Conservation (phyloP, 2,329 filamentous ascomycete genomes). For the Cladobotryum mycophilum region DNA sequence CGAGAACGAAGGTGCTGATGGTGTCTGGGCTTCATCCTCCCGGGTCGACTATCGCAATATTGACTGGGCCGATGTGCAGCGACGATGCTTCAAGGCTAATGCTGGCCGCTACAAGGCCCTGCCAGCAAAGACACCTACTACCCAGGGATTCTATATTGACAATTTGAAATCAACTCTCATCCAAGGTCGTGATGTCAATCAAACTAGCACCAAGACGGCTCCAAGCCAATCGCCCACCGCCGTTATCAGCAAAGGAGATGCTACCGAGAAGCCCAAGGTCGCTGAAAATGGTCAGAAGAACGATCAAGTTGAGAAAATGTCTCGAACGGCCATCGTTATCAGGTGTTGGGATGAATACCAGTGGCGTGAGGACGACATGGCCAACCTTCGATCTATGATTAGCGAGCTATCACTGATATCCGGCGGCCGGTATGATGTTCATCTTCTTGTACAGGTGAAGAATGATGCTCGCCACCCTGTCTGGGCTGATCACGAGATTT, state of each 20-base stretch:
- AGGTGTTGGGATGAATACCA: constrained; percentile 75
- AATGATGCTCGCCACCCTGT: constrained; percentile 67
- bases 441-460: constrained; percentile 79
- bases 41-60: constrained; percentile 73
- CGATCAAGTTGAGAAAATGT: constrained; percentile 17
- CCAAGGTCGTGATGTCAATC: constrained; percentile 1
- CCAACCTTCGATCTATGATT: constrained; percentile 78
- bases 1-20: constrained; percentile 72
- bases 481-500: constrained; percentile 68
- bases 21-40: constrained; percentile 64
- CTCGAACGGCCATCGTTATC: constrained; percentile 67
- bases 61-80: constrained; percentile 73
- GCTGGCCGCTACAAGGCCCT: constrained; percentile 57
- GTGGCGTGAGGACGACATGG: constrained; percentile 73
- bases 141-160: constrained; percentile 46
- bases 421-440: constrained; percentile 80
- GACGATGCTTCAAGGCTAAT: constrained; percentile 67
- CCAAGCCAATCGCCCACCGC: not conserved
- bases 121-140: constrained; percentile 31
- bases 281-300: constrained; percentile 9
- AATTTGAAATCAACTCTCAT: not conserved
- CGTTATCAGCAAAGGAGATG: not conserved
- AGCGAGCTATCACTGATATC: constrained; percentile 74
- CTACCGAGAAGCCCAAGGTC: not conserved
- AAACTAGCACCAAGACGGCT: not conserved